A percentile compares a stretch with the other conserved stretches of the same genome.
Evolutionary conservation across 106 monocot species (phyloP).

Genomic region (Phalaenopsis equestris): DNA sequence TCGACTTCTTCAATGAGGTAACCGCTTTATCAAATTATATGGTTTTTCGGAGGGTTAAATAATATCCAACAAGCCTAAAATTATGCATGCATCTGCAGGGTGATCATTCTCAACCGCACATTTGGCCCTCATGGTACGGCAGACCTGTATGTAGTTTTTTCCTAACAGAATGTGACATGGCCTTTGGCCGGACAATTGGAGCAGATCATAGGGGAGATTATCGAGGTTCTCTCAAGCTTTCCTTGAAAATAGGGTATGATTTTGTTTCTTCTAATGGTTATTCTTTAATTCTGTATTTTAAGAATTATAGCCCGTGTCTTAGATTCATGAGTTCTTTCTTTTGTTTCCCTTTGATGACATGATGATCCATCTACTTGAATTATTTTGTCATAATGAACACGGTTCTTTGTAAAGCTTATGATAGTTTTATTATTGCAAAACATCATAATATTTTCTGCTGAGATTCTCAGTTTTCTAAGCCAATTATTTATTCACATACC

Average conservation of each 20-base stretch:
- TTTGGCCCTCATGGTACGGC: constrained; percentile 56
- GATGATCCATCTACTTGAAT: too few relatives aligned
- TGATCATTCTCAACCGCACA: constrained; percentile 48
- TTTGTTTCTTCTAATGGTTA: not conserved
- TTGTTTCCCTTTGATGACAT: too few relatives aligned
- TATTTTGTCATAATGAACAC: too few relatives aligned
- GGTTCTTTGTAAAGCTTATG: too few relatives aligned
- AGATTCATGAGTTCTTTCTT: too few relatives aligned
- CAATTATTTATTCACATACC: too few relatives aligned
- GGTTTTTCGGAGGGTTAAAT: constrained; percentile 2
- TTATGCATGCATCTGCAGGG: constrained; percentile 25
- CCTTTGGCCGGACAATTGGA: constrained; percentile 43
- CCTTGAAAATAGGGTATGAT: constrained; percentile 38
- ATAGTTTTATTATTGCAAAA: too few relatives aligned
- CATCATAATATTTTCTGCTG: too few relatives aligned
- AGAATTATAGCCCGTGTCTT: too few relatives aligned
- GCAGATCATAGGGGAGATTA: constrained; percentile 41
- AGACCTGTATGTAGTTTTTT: constrained; percentile 50
- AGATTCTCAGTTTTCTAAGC: too few relatives aligned
- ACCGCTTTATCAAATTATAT: not conserved
- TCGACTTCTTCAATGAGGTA: constrained; percentile 70
- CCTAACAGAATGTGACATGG: constrained; percentile 59
- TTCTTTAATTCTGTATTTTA: too few relatives aligned
- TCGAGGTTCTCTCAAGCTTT: constrained; percentile 45
- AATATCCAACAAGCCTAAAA: not conserved